These are phyloP conservation scores for Scutellaria baicalensis DNA, from an alignment of 257 asterid species.

Conservation along the genomic window DNA sequence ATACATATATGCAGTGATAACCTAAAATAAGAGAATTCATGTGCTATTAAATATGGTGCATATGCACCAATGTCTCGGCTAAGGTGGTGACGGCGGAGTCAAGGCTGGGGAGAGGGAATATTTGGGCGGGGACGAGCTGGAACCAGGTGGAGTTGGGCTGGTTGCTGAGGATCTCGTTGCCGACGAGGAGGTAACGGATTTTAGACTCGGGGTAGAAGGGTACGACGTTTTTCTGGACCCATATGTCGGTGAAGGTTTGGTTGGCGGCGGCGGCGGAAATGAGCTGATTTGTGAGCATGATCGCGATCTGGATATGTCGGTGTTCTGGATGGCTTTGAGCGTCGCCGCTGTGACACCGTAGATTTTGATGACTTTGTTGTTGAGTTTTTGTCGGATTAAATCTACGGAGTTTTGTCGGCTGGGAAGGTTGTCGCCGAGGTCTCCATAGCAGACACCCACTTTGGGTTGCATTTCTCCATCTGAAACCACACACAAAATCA, in stretches of 20 bases:
- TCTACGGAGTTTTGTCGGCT: constrained; percentile 41
- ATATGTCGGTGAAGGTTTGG: constrained; percentile 63
- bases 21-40: no score
- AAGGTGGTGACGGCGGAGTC: no score
- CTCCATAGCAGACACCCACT: constrained; percentile 86
- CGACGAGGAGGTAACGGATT: constrained; percentile 86
- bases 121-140: constrained; percentile 79
- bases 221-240: constrained; percentile 60
- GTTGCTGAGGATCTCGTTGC: constrained; percentile 81
- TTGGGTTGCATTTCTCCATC: constrained; percentile 45
- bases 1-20: no score
- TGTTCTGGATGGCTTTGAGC: constrained; percentile 52
- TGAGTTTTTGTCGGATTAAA: constrained; percentile 43
- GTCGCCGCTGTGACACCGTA: constrained; percentile 62
- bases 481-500: constrained; percentile 11
- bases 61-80: no score
- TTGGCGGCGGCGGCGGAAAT: constrained; percentile 53
- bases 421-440: constrained; percentile 84
- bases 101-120: no score
- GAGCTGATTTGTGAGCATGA: constrained; percentile 79
- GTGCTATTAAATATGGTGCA: no score
- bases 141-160: constrained; percentile 75
- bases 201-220: constrained; percentile 63
- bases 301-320: constrained; percentile 61
- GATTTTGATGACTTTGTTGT: constrained; percentile 69